A percentile compares a stretch with the other conserved stretches of the same genome.
Conservation (phyloP, 2,329 filamentous ascomycete genomes). For the Coniochaeta ligniaria region DNA sequence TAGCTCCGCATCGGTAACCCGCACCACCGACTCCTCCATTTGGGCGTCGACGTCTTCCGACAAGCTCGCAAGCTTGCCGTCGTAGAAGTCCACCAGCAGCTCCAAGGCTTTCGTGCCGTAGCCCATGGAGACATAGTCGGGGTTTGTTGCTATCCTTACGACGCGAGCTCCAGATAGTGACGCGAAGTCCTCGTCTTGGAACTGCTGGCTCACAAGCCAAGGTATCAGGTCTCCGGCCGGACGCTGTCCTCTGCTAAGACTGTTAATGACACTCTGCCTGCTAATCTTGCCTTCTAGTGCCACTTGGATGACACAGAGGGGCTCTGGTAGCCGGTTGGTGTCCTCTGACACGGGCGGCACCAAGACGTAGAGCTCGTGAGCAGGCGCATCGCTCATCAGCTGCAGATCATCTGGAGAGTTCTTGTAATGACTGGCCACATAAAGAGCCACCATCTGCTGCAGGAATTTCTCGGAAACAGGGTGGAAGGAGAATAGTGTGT, state of each 20-base stretch:
- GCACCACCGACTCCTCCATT: slow-evolving; percentile 59
- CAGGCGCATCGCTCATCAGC: slow-evolving; percentile 92
- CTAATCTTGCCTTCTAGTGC: slow-evolving; percentile 93
- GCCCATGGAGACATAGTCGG: slow-evolving; percentile 86
- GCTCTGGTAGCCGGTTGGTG: slow-evolving; percentile 70
- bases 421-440: slow-evolving; percentile 88
- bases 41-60: slow-evolving; percentile 57
- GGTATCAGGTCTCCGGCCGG: slow-evolving; percentile 92
- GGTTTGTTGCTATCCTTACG: slow-evolving; percentile 93
- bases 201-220: slow-evolving; percentile 96
- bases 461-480: slow-evolving; percentile 94
- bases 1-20: slow-evolving; percentile 77
- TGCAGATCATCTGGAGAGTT: slow-evolving; percentile 94
- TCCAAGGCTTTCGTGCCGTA: slow-evolving; percentile 87
- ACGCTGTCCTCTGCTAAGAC: slow-evolving; percentile 79
- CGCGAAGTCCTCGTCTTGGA: slow-evolving; percentile 95
- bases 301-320: slow-evolving; percentile 90
- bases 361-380: slow-evolving; percentile 89
- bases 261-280: slow-evolving; percentile 83
- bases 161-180: slow-evolving; percentile 85
- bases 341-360: slow-evolving; percentile 78
- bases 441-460: slow-evolving; percentile 96
- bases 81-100: slow-evolving; percentile 86
- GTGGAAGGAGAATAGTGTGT: slow-evolving; percentile 97
- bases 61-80: slow-evolving; percentile 81